Evolutionary conservation across 2,329 filamentous ascomycete genomes (phyloP).

Genomic region (Endocalyx cinctus): DNA sequence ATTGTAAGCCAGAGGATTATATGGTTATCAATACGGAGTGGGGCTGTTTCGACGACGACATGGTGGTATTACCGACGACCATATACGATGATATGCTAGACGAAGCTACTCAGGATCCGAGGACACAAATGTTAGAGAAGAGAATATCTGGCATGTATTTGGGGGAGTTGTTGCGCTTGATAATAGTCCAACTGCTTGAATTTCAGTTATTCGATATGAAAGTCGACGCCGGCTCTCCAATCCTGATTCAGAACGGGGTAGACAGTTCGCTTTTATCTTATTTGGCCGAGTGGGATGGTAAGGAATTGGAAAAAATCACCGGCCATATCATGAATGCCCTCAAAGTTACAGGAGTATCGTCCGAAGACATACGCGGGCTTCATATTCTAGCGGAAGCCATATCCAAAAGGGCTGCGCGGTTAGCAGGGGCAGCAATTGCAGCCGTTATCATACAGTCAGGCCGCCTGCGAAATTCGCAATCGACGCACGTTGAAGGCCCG

Average conservation of each 20-base stretch:
- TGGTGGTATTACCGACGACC: constrained; percentile 66
- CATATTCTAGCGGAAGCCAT: constrained; percentile 58
- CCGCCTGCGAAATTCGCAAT: no score
- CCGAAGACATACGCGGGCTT: constrained; percentile 58
- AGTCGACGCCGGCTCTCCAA: constrained; percentile 14
- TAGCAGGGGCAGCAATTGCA: constrained; percentile 60
- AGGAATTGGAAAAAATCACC: constrained; percentile 48
- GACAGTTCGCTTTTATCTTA: constrained; percentile 65
- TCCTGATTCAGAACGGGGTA: constrained; percentile 61
- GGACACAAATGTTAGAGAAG: constrained; percentile 80
- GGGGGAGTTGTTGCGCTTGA: constrained; percentile 67
- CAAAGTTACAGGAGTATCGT: constrained; percentile 37
- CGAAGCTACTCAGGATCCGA: constrained; percentile 63
- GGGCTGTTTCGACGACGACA: constrained; percentile 72
- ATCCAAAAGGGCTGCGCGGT: constrained; percentile 61
- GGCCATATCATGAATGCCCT: constrained; percentile 23
- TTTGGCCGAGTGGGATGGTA: constrained; percentile 53
- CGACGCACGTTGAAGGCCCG: no score
- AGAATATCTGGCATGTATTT: constrained; percentile 78
- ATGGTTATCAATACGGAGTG: constrained; percentile 83
- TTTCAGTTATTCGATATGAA: constrained; percentile 6
- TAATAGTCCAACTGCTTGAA: constrained; percentile 44
- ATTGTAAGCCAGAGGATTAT: constrained; percentile 51
- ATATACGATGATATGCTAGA: constrained; percentile 65
- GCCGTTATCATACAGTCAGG: constrained; percentile 57